Conservation (phyloP, 495 filamentous ascomycete species). For the Friedmanniomyces endolithicus region DNA sequence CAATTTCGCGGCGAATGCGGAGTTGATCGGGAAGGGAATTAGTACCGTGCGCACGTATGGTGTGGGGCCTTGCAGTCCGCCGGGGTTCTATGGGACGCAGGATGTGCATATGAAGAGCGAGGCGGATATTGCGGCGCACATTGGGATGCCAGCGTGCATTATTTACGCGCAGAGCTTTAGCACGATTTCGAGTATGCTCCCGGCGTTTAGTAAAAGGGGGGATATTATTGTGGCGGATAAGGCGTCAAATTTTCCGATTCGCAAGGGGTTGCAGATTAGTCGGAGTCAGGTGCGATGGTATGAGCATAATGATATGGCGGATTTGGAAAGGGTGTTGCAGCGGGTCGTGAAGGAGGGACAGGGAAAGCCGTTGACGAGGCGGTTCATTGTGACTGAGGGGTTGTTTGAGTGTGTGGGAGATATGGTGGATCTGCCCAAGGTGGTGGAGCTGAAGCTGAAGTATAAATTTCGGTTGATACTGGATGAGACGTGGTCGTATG, state of each 20-base stretch:
- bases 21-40: constrained; percentile 86
- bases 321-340: constrained; percentile 74
- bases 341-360: constrained; percentile 79
- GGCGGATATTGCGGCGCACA: constrained; percentile 76
- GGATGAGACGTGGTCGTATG: constrained; percentile 95
- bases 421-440: constrained; percentile 66
- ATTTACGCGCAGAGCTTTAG: constrained; percentile 92
- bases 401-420: constrained; percentile 87
- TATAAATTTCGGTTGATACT: constrained; percentile 97
- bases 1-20: constrained; percentile 85
- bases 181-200: constrained; percentile 87
- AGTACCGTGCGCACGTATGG: constrained; percentile 88
- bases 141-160: constrained; percentile 79
- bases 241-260: constrained; percentile 84
- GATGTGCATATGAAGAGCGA: constrained; percentile 97
- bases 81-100: constrained; percentile 96
- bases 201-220: constrained; percentile 89
- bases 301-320: constrained; percentile 91
- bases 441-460: constrained; percentile 79
- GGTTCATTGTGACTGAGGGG: constrained; percentile 95
- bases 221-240: constrained; percentile 98
- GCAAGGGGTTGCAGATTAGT: constrained; percentile 86
- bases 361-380: constrained; percentile 73
- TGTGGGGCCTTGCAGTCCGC: constrained; percentile 89
- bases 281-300: constrained; percentile 86